Evolutionary conservation across 257 asterid species (phyloP).

Genomic region (Nicotiana paniculata): DNA sequence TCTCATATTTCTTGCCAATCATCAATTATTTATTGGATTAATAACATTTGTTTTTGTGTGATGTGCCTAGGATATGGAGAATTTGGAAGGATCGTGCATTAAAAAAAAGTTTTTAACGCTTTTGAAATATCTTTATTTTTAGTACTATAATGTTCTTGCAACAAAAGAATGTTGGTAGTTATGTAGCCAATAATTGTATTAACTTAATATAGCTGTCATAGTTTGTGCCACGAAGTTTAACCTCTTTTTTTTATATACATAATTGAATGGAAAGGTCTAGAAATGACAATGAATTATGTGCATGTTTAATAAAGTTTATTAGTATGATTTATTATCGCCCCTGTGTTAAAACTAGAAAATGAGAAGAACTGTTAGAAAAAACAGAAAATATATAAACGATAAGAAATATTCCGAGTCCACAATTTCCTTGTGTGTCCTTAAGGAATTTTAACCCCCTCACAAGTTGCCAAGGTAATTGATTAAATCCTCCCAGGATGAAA

Average conservation of each 20-base stretch:
- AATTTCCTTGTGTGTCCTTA: too few relatives aligned
- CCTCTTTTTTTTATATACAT: neutral
- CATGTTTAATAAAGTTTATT: neutral
- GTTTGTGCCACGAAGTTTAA: neutral
- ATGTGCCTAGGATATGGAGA: neutral
- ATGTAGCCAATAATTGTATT: neutral
- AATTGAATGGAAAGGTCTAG: neutral
- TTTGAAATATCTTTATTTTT: neutral
- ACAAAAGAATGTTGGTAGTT: neutral
- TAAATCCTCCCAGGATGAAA: too few relatives aligned
- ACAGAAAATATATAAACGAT: too few relatives aligned
- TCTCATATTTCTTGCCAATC: neutral
- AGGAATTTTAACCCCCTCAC: too few relatives aligned
- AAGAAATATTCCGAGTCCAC: too few relatives aligned
- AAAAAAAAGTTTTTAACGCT: neutral
- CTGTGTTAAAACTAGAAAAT: too few relatives aligned
- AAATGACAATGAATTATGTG: neutral
- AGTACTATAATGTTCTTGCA: neutral
- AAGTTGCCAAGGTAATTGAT: too few relatives aligned
- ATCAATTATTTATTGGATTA: neutral
- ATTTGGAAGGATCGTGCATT: slow-evolving; percentile 1
- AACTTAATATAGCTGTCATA: neutral
- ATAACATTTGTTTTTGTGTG: neutral
- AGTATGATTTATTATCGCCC: too few relatives aligned
- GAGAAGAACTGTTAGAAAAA: too few relatives aligned